A percentile compares a stretch with the other conserved stretches of the same genome.
Conservation (phyloP, 78 protist genomes). For the Dictyostelium firmibasis region DNA sequence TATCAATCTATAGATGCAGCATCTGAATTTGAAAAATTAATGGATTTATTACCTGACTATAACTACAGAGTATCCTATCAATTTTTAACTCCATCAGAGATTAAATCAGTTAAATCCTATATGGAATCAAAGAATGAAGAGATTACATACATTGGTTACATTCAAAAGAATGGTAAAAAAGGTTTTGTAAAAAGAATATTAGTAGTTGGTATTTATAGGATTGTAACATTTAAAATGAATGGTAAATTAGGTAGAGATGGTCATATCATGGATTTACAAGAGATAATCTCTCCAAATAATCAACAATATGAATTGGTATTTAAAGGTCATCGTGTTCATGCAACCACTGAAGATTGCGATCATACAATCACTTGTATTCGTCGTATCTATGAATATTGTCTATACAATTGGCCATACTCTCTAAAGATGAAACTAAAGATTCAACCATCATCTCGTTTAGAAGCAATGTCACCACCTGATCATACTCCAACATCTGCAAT, state of each 20-base stretch:
- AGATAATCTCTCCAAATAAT: background rate
- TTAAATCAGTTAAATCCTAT: background rate
- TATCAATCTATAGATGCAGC: background rate
- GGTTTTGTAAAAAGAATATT: constrained; percentile 32
- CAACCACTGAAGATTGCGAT: constrained; percentile 38
- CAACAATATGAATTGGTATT: constrained; percentile 44
- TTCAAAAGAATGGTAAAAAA: constrained; percentile 41
- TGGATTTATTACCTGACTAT: constrained; percentile 10
- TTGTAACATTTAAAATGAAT: constrained; percentile 52
- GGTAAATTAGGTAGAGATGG: constrained; percentile 68
- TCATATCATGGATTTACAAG: constrained; percentile 39
- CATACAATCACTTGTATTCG: constrained; percentile 68
- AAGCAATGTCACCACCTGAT: constrained; percentile 70
- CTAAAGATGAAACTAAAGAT: constrained; percentile 53
- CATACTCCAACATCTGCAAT: constrained; percentile 47
- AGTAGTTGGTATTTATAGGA: constrained; percentile 19
- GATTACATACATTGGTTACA: constrained; percentile 20
- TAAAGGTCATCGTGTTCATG: background rate
- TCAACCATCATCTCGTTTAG: constrained; percentile 27
- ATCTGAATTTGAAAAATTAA: constrained; percentile 14
- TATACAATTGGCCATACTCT: constrained; percentile 62
- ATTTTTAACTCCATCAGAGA: constrained; percentile 20
- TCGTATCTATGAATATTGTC: constrained; percentile 49
- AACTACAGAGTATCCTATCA: background rate
- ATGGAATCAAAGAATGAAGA: constrained; percentile 57